Percentiles rank a stretch among this genome's conserved stretches.
These are phyloP conservation scores for Phytophthora syringae DNA, from an alignment of 352 stramenopile species.

Conservation along the genomic window DNA sequence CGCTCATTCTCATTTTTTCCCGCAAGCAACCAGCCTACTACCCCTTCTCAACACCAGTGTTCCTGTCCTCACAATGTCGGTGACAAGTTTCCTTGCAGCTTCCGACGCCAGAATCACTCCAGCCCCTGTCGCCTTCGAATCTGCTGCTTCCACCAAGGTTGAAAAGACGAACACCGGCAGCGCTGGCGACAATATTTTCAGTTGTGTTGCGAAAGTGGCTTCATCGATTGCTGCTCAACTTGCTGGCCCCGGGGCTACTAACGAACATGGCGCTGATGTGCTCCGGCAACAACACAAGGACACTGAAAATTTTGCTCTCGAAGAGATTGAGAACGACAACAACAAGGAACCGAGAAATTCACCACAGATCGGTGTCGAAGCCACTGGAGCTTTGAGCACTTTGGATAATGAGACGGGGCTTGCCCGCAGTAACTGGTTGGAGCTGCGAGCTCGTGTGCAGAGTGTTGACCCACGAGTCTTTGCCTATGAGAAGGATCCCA, in stretches of 20 bases:
- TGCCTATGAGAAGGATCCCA: conserved; percentile 24
- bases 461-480: conserved; percentile 34
- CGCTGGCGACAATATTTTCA: neutral
- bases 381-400: neutral
- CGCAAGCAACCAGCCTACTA: neutral
- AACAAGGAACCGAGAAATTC: neutral
- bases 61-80: conserved; percentile 12
- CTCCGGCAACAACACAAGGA: neutral
- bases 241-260: neutral
- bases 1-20: conserved; percentile 14
- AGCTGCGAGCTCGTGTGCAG: conserved; percentile 30
- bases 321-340: neutral
- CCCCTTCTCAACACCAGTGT: neutral
- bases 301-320: neutral
- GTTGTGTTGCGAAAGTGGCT: neutral
- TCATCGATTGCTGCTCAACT: neutral
- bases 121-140: neutral
- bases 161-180: neutral
- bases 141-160: neutral
- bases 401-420: neutral
- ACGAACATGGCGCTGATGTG: neutral
- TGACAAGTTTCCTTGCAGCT: conserved; percentile 12
- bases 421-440: conserved; percentile 22
- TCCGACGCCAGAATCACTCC: conserved; percentile 6
- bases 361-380: neutral